Conservation (phyloP, 345 rosid species). For the sweet orange (Citrus sinensis) region DVS_A1.0 CM039162.1:28804001-28804500, state of each 20-base stretch:
- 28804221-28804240: not conserved
- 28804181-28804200: conserved; percentile 1
- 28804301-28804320: not conserved
- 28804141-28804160: not conserved
- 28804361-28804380: not conserved
- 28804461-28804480: too few relatives aligned
- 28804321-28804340: not conserved
- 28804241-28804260: conserved; percentile 39
- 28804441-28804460: too few relatives aligned
- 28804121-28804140: not conserved
- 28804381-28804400: not conserved
- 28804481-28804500: too few relatives aligned
- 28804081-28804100: conserved; percentile 31
- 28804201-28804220: not conserved
- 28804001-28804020: conserved; percentile 41
- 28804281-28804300: conserved; percentile 7
- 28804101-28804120: conserved; percentile 7
- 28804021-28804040: conserved; percentile 46
- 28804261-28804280: conserved; percentile 30
- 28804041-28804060: conserved; percentile 5
- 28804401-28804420: too few relatives aligned
- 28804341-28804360: not conserved
- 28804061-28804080: conserved; percentile 29
- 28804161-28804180: conserved; percentile 22
- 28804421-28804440: too few relatives aligned